Base-by-base conservation (phyloP, 1,139 yeast species). In the Yamadazyma friedrichii region DNA sequence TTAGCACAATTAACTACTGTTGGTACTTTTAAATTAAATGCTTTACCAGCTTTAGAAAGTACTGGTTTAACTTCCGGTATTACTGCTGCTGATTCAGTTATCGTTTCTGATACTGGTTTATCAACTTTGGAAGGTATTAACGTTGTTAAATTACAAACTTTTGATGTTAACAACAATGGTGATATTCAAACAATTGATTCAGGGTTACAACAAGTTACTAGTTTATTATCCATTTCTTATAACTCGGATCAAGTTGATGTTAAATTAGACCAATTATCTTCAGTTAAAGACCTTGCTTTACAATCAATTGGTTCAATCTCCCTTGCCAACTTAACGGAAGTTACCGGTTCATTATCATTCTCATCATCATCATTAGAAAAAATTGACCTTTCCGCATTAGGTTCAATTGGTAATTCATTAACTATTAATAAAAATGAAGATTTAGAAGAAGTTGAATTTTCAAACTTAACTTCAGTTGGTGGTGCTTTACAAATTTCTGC, bases 401-500 rank as follows among this genome's bases (percentile, higher is more conserved):
- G 71, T 44, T 47, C 70, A 30, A 75, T 91, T 60, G 96, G 96
- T 64, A 88, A 86, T 59, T 82, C 95, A 50, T 78, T 93, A 59
- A 74, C 94, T 52, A 72, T 93, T 61, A 72, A 72, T 62, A 73
- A 83, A 57, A 93, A 93, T 76, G 76, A 77, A 45, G 77, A 84
- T 45, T 80, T 93, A 64, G 77, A 79, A 56, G 78, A 74, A 56
- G 57, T 87, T 46, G 81, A 84, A 52, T 85, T 89, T 78, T 75
- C 88, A 45, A 62, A 74, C 59, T 80, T 93, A 67, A 72, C 80
- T 49, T 51, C 78, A 37, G 73, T 93, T 59, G 88, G 88, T 61
- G 98, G 98, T 78, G 94, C 89, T 65, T 84, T 93, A 66, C 83
- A 78, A 61, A 74, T 93, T 61, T 80, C 85, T 51, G 88, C 88